Conservation (phyloP, 2,329 filamentous ascomycete species). For the Aspergillus sp. region DNA sequence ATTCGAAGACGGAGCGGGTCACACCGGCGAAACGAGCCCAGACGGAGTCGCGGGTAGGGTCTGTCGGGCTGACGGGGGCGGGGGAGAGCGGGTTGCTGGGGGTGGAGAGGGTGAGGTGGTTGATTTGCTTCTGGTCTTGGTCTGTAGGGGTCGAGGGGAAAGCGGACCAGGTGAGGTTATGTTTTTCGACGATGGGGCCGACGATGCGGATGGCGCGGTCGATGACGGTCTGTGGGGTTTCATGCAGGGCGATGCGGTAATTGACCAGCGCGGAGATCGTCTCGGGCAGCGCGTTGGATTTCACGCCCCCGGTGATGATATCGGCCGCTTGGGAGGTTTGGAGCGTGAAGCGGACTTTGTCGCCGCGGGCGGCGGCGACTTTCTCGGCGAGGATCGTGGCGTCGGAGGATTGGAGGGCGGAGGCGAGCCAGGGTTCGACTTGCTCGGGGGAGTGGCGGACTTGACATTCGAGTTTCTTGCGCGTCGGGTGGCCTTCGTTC, state of each 20-base stretch:
- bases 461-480: conserved; percentile 58
- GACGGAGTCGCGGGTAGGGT: conserved; percentile 28
- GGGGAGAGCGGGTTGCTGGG: conserved; percentile 30
- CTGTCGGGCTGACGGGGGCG: conserved; percentile 35
- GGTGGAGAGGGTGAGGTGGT: conserved; percentile 31
- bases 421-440: conserved; percentile 43
- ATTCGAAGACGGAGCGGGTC: conserved; percentile 42
- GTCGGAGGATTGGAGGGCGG: conserved; percentile 48
- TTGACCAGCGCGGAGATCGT: conserved; percentile 54
- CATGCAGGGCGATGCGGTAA: conserved; percentile 58
- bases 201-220: conserved; percentile 49
- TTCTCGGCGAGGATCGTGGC: conserved; percentile 42
- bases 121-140: conserved; percentile 10
- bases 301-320: conserved; percentile 55
- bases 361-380: conserved; percentile 39
- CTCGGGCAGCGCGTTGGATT: conserved; percentile 60
- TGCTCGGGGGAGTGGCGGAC: conserved; percentile 54
- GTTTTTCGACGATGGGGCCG: conserved; percentile 48
- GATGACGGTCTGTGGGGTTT: conserved; percentile 48
- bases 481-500: conserved; percentile 54
- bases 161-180: conserved; percentile 49
- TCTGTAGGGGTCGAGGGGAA: conserved; percentile 35
- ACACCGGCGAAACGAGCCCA: conserved; percentile 42
- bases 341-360: conserved; percentile 52
- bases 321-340: conserved; percentile 60